phyloP scores from a whole-genome alignment of 495 filamentous ascomycete species.

The Barbatosphaeria neglecta region DNA sequence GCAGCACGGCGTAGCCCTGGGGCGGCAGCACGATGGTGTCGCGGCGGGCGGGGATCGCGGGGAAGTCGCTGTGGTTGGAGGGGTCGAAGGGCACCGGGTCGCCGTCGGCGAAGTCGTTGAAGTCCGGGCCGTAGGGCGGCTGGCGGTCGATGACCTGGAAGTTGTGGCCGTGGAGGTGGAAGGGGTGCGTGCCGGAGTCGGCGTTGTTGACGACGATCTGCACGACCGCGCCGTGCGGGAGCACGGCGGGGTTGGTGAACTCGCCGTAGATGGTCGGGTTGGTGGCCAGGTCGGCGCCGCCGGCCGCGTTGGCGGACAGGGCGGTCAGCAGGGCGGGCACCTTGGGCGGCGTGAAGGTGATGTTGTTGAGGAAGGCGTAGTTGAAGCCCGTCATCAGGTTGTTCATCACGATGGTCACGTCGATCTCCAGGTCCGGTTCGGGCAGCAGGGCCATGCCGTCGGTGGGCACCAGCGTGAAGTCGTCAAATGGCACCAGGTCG shows the following conservation, averaged over 20 bases:
- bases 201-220: constrained; percentile 53
- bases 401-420: constrained; percentile 46
- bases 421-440: constrained; percentile 39
- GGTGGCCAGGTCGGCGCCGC: constrained; percentile 33
- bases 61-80: constrained; percentile 24
- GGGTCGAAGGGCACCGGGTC: constrained; percentile 39
- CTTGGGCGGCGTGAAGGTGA: constrained; percentile 50
- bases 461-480: constrained; percentile 49
- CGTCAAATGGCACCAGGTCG: constrained; percentile 50
- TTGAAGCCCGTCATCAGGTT: constrained; percentile 52
- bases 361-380: constrained; percentile 50
- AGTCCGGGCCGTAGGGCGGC: background rate
- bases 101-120: constrained; percentile 1
- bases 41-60: constrained; percentile 37
- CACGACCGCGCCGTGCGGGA: constrained; percentile 44
- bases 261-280: constrained; percentile 51
- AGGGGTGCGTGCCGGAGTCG: constrained; percentile 53
- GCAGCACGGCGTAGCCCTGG: constrained; percentile 35
- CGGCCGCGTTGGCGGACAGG: constrained; percentile 35
- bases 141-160: constrained; percentile 46
- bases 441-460: constrained; percentile 39
- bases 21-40: constrained; percentile 34
- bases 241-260: constrained; percentile 50
- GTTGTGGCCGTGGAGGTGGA: constrained; percentile 64
- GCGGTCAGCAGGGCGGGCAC: constrained; percentile 60